Evolutionary conservation across 495 filamentous ascomycete species (phyloP), one percentile per base, ranked within the genome.

Genomic region (Penicillium dipodomyicola): DNA sequence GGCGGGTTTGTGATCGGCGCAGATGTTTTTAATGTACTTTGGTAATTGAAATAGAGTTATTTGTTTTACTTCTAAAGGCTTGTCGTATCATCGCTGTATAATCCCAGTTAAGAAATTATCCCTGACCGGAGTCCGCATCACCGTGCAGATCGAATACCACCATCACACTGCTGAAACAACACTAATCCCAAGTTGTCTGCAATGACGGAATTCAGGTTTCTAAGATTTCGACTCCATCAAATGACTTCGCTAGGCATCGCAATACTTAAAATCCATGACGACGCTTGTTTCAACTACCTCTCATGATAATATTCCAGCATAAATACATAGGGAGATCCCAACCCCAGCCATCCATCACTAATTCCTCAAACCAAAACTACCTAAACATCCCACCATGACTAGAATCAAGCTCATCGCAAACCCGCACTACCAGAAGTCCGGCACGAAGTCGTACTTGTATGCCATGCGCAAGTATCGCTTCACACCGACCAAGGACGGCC

Each of bases 401-500:
- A 74, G 79, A 67, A 57, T 80, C 52, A 65, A 64, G 7, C 57
- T 87, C 61, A 69, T 77, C 42, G 73, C 71, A 53, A 91, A 92
- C 72, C 67, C 73, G 19, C 83, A 82, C 54, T 90, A 88, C 69
- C 65, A 84, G 60, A 79, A 71, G 56, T 81, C 83, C 54, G 89
- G 89, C 25, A 80, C 78, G 54, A 91, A 90, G 74, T 88, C 86
- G 33, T 91, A 91, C 67, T 84, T 87, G 57, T 79, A 81, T 57
- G 68, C 84, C 10, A 74, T 92, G 63, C 83, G 83, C 66, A 89
- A 89, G 68, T 92, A 84, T 62, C 74, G 80, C 58, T 86, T 92
- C 66, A 68, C 80, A 32, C 86, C 89, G 49, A 91, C 89, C 52
- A 77, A 82, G 64, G 77, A 80, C 1, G 88, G 89, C 10, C 87